Evolutionary conservation across 2,329 filamentous ascomycete species (phyloP), one percentile per base, ranked within the genome.

Genomic region (Acrocalymma vagum): DNA sequence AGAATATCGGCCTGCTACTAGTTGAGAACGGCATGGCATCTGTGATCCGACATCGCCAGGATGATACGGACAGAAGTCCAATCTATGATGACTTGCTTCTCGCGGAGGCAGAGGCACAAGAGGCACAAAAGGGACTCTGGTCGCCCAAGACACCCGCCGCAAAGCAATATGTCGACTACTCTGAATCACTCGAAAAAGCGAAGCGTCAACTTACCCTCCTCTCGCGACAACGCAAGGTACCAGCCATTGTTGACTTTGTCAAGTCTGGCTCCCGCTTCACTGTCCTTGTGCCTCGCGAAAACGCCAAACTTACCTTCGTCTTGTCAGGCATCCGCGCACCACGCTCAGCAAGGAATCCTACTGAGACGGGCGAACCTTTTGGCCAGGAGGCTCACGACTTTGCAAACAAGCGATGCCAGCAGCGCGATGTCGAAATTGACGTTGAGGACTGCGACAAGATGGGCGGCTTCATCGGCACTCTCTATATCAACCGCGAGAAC

Each of bases 241-340:
- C 94, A 6, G 94, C 88, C 9, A 80, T 99, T 56, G 91, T 99
- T 27, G 94, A 99, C 71, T 99, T 95, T 70, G 94, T 95, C 77
- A 96, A 97, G 74, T 89, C 91, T n/a, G 94, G 89, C 20, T 95
- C 92, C 26, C 84, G 94, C 55, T 99, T 97, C 72, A 95, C 90
- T 17, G 80, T 99, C 23, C 78, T 99, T 8, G 84, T 99, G 32
- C 93, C 94, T 30, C 87, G 92, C 23, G 94, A 99, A 67, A 91
- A 90, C 61, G 86, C 93, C 64, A 97, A 96, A 77, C 79, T 99
- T 46, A 99, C 93, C 2, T 86, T 99, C 66, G 92, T 99, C 4
- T 83, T 99, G 31, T 93, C 89, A 37, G 93, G 94, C 31, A 94
- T 99, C 55, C 89, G 91, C 45, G 90, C 90, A 10, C 94, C 94